Evolutionary conservation across 1,284 basidiomycete species (phyloP), one percentile per base, ranked within the genome.

Genomic region (Athelia sp.): DNA sequence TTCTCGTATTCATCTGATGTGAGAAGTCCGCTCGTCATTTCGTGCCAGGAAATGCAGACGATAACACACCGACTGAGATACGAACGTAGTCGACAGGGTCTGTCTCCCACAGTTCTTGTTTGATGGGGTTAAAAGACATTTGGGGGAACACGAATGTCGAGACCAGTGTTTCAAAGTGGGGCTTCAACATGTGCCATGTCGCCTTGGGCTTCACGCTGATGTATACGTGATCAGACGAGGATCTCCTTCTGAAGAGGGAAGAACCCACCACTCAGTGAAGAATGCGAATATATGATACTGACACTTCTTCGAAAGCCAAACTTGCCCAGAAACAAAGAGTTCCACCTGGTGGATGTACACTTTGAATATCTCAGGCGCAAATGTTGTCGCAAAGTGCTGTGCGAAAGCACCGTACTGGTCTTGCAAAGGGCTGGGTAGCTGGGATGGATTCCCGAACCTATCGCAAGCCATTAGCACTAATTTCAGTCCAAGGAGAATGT

Each of bases 121-220:
- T 83, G 0, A 75, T 67, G 10, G 80, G 68, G 18, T 81, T 87
- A 70, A 93, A 91, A 31, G 82, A 86, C 18, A 93, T 75, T 58
- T 90, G 85, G n/a, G 91, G 90, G 73, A 92, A 93, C 8, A 89
- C 81, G 58, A 92, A 91, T 34, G 74, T 77, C 13, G 84, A 81
- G 15, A 93, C 78, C 4, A 94, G 76, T 3, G 69, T 80, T 59
- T 87, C 74, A 44, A 87, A 80, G 58, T 91, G 90, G 18, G 90
- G 90, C 64, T 92, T 93, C 60, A 94, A 76, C 32, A 90, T 74
- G 2, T 75, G 71, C 90, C 91, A 94, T 3, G 89, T 94, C 15
- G 87, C 79, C 62, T 90, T 92, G 10, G 91, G 91, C 69, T 93
- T 93, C 56, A 94, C 82, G 58, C 90, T 93, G 50, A 13, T 48